Percentiles rank a stretch among this genome's conserved stretches.
phyloP scores from a whole-genome alignment of 331 rosid genomes.

The Malus hybrid region DNA sequence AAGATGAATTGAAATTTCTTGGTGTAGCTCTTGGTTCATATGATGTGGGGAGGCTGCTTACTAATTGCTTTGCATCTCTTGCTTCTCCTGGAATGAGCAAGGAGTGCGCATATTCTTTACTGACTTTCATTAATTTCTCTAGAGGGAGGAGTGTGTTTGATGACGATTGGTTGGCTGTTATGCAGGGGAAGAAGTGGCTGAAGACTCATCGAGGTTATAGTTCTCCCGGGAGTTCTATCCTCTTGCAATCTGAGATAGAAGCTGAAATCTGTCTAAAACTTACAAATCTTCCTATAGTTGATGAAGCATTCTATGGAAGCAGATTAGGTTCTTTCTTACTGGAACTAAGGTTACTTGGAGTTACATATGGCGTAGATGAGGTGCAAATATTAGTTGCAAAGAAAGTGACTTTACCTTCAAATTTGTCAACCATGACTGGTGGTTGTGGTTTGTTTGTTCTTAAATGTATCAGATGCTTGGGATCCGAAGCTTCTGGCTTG shows the following conservation, averaged over 20 bases:
- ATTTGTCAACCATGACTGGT: not conserved
- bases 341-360: conserved; percentile 12
- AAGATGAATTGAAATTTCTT: conserved; percentile 10
- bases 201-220: conserved; percentile 8
- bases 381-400: conserved; percentile 1
- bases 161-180: not conserved
- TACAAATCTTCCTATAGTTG: conserved; percentile 10
- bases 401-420: not conserved
- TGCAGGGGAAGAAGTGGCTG: conserved; percentile 13
- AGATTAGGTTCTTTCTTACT: not conserved
- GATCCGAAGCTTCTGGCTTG: not conserved
- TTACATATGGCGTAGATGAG: not conserved
- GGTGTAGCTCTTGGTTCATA: conserved; percentile 2
- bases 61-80: not conserved
- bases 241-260: not conserved
- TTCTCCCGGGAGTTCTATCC: conserved; percentile 2
- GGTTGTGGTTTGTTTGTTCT: not conserved
- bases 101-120: not conserved
- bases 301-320: conserved; percentile 1
- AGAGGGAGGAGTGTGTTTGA: not conserved
- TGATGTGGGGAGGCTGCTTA: not conserved
- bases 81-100: conserved; percentile 4
- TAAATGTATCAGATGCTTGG: conserved; percentile 1
- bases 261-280: not conserved
- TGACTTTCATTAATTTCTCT: conserved; percentile 3